Evolutionary conservation across 2,329 filamentous ascomycete species (phyloP).

Genomic region (Pseudogymnoascus sp.): DNA sequence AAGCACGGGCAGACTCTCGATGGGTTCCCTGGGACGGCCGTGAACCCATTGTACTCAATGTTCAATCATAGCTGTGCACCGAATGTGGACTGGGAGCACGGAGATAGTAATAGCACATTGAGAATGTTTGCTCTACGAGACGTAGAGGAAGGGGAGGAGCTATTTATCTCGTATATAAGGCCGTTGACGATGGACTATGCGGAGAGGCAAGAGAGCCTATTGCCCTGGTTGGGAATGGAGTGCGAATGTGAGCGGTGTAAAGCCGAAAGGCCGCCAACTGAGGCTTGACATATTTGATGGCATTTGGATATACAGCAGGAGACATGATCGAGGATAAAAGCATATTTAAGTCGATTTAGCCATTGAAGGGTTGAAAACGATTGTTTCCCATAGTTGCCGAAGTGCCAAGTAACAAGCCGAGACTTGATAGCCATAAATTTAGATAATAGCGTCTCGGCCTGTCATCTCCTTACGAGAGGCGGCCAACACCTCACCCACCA

Average conservation of each 20-base stretch:
- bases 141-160: constrained; percentile 21
- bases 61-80: constrained; percentile 31
- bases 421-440: background rate
- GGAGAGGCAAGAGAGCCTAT: constrained; percentile 11
- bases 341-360: background rate
- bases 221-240: constrained; percentile 16
- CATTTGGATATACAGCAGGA: background rate
- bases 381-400: background rate
- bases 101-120: constrained; percentile 20
- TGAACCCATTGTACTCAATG: constrained; percentile 27
- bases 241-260: constrained; percentile 9
- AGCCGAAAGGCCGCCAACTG: background rate
- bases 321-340: background rate
- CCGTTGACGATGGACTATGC: constrained; percentile 7
- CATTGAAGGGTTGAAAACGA: background rate
- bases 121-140: constrained; percentile 23
- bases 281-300: background rate
- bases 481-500: no score
- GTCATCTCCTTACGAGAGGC: background rate
- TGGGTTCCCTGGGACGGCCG: constrained; percentile 25
- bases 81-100: constrained; percentile 27
- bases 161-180: constrained; percentile 25
- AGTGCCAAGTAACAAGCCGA: constrained; percentile 3
- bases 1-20: constrained; percentile 24
- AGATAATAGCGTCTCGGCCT: background rate